Base-by-base conservation (phyloP, 768 basidiomycete genomes). In the Termitomyces sp. region DNA sequence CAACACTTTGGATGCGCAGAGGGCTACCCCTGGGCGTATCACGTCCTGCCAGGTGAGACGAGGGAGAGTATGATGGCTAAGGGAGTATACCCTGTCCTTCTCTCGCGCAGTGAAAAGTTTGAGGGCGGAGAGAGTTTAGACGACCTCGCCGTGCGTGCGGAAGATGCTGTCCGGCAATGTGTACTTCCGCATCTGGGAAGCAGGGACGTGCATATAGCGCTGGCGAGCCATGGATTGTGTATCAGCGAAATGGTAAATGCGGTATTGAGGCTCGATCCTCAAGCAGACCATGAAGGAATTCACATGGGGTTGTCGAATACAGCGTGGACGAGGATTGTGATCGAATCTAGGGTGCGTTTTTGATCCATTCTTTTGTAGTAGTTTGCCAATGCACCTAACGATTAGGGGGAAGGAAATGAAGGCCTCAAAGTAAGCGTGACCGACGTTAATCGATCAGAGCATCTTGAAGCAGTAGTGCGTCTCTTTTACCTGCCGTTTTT, bases 221-320 rank as follows among this genome's bases (percentile, higher is more conserved):
- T 91, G 36, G 85, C 88, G 51, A 88, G 89, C 66, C 91, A 92
- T 69, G 89, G 91, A 1, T 64, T 89, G 56, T 89, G 83, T 65
- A 89, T 92, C 46, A 76, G 77, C 49, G 84, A 86, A 68, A 64
- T 89, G 16, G 69, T 90, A 14, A 71, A 78, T 16, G 83, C 82
- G 12, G 65, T 91, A 18, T 63, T 90, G 28, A 70, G 73, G 46
- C 62, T 81, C 48, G 81, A 82, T 66, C 82, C 79, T 47, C 73
- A 76, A 57, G 76, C 81, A 43, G 69, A 74, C 9, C 67, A 69
- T 9, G 75, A 72, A 33, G 67, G 65, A 33, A 71, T 57, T 35
- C 77, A 71, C 58, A 73, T 61, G 58, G 88, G 88, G 3, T 69
- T 91, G 54, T 43, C 75, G 61, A 91, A 91, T 65, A 91, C 89